Evolutionary conservation across 352 stramenopile species (phyloP), one percentile per base, ranked within the genome.

Genomic region (Phytophthora constricta): DNA sequence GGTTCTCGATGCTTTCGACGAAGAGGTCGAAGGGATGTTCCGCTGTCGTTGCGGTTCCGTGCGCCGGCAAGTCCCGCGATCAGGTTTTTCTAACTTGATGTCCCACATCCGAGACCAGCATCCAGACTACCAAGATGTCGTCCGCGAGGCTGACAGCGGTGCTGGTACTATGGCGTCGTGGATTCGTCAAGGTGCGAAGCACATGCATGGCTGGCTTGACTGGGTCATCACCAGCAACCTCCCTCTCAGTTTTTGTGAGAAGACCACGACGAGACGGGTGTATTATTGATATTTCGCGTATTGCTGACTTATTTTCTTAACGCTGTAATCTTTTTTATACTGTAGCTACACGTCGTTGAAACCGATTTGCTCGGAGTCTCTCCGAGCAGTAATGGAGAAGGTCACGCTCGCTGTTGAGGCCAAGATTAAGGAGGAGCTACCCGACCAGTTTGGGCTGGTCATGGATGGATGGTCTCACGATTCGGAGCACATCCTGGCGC

Each of bases 151-250:
- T 16, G 27, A 28, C 28, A 45, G 4, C 2, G 49, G 49, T 28
- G 13, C 7, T 5, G 27, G 49, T 26, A 31, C 11, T 28, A 27
- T 56, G 28, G 10, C 10, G 5, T 1, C 17, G 8, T 56, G 49
- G 49, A 27, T 56, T 28, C 31, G 49, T 19, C 16, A 56, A 19
- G 5, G 49, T 27, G 49, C 27, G 4, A 27, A 26, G 23, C 17
- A 50, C 37, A 7, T 60, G 53, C 42, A 28, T 20, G 39, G 37
- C 22, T 60, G 53, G 19, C 11, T 60, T 7, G 53, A 51, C 37
- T 60, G 53, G 41, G 26, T 43, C 17, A 20, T 60, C 2, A 51
- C 37, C 25, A 60, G 27, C 23, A 60, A 52, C 39, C n/a, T 60
- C 2, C 39, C 53, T 1, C 27, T 60, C 3, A 17, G 16, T n/a